Base-by-base conservation (phyloP, 2,329 filamentous ascomycete genomes). In the Paramyrothecium roridum region DNA sequence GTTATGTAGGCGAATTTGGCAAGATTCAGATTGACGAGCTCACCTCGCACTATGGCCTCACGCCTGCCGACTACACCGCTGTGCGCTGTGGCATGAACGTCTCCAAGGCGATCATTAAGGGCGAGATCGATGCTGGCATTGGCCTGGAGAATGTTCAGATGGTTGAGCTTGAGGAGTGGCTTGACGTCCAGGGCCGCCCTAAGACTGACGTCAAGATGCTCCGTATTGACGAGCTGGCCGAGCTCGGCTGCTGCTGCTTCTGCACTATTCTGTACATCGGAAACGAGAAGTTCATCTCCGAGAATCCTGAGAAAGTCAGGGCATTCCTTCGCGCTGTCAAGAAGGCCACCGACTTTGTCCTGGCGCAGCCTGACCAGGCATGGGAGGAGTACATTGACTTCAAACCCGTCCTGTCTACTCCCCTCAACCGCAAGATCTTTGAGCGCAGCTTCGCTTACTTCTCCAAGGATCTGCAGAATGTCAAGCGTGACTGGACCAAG, bases 21-120 rank as follows among this genome's bases (percentile, higher is more conserved):
- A 92, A 88, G 82, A 91, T 91, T 69, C 88, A 91, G 75, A 91
- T 92, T 62, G 89, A 92, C 69, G 89, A 92, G 69, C 81, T 92
- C 58, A 91, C 88, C 50, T 85, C 85, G 48, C 83, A 91, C 79
- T 91, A 91, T 69, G 87, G 87, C 67, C 90, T 91, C 84, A 80
- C 81, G 1, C 83, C 88, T 0, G 73, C 77, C 7, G 88, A 91
- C 75, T 91, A 92, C 78, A 89, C 86, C 1, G 88, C 88, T 37
- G 80, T 92, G 8, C 87, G 89, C 56, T 91, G 88, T 68, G 89
- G 89, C 59, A 92, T 91, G 89, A 91, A 92, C 70, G 87, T 92
- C 50, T 86, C 85, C 70, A 87, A 88, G 69, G 88, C 88, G 63
- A 90, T 91, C 72, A 89, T 88, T 70, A 78, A 81, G 56, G 87